Evolutionary conservation across 768 basidiomycete genomes (phyloP).

Genomic region (Trametes gibbosa): DNA sequence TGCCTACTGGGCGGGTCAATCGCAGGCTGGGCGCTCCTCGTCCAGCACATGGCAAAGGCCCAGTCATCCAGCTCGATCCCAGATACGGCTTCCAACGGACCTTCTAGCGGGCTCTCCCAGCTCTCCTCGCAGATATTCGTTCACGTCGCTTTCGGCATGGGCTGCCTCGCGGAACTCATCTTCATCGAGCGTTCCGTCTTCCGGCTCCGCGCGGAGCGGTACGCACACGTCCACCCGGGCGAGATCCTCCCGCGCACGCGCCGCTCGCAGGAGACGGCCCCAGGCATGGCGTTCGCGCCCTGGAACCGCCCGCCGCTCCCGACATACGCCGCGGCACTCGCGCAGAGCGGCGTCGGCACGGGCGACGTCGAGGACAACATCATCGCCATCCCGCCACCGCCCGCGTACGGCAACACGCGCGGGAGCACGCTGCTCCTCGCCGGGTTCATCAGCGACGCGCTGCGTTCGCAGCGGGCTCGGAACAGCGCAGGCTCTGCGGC

Average conservation of each 20-base stretch:
- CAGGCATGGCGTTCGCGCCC: conserved; percentile 42
- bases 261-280: background rate
- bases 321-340: conserved; percentile 68
- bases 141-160: conserved; percentile 60
- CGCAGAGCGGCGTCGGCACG: conserved; percentile 64
- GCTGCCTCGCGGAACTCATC: conserved; percentile 49
- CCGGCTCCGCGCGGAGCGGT: conserved; percentile 66
- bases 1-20: conserved; percentile 44
- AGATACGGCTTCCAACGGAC: background rate
- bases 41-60: conserved; percentile 23
- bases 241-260: conserved; percentile 40
- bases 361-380: conserved; percentile 73
- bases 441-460: conserved; percentile 47
- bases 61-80: background rate
- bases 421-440: conserved; percentile 62
- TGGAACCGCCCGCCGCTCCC: conserved; percentile 73
- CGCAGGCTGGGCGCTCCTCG: conserved; percentile 52
- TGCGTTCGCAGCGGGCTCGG: conserved; percentile 43
- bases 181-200: conserved; percentile 64
- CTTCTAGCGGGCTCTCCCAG: background rate
- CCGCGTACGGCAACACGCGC: conserved; percentile 74
- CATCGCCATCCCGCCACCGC: conserved; percentile 68
- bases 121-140: conserved; percentile 44
- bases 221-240: conserved; percentile 57
- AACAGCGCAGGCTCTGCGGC: conserved; percentile 4